Percentiles rank a stretch among this genome's conserved stretches.
phyloP scores from a whole-genome alignment of 331 rosid species.

The Quercus lobata region DNA sequence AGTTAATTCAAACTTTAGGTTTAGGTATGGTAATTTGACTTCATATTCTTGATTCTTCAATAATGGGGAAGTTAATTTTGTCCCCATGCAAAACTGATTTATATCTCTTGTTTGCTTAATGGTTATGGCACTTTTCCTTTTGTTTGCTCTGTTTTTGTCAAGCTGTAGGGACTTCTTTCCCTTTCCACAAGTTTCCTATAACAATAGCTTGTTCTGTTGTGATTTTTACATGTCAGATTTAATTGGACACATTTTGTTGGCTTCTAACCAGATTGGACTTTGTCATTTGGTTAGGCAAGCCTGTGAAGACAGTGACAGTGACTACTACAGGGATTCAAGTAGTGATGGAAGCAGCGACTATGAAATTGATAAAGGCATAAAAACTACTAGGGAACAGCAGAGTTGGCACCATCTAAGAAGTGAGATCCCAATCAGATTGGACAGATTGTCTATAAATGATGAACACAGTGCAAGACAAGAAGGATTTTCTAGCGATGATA shows the following conservation, averaged over 20 bases:
- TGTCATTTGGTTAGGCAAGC: constrained; percentile 35
- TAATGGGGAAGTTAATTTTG: neutral
- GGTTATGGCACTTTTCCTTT: neutral
- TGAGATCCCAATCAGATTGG: constrained; percentile 27
- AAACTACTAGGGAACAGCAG: constrained; percentile 26
- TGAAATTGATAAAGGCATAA: constrained; percentile 44
- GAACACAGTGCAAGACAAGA: constrained; percentile 33
- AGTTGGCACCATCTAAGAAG: constrained; percentile 24
- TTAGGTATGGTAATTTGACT: neutral
- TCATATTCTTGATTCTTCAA: neutral
- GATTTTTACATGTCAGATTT: constrained; percentile 4
- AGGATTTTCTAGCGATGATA: constrained; percentile 61
- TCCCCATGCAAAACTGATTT: neutral
- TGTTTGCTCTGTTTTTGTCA: neutral
- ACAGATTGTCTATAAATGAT: constrained; percentile 38
- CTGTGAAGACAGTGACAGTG: constrained; percentile 56
- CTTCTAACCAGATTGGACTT: constrained; percentile 14
- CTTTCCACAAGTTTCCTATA: neutral
- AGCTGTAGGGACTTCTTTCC: neutral
- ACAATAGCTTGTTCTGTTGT: neutral
- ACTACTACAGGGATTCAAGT: constrained; percentile 58
- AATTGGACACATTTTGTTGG: neutral
- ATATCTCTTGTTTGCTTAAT: neutral
- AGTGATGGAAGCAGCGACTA: constrained; percentile 72
- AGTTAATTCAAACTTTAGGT: too few relatives aligned